Conservation (phyloP, 306 rosid genomes). For the Cyclanthera cordifolia region DNA sequence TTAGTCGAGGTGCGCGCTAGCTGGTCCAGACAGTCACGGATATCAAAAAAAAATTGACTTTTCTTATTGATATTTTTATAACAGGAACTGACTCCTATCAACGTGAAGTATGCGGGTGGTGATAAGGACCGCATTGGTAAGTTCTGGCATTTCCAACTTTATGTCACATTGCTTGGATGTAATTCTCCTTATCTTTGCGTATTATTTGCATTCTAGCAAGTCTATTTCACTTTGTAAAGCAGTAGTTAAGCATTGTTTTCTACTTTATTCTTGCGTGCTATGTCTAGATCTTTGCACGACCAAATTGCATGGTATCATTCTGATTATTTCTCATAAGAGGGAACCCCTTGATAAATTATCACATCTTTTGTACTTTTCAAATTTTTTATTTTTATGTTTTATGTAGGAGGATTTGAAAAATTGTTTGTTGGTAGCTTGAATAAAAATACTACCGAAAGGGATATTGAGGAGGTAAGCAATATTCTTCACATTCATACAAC, state of each 20-base stretch:
- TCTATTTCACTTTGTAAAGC: background rate
- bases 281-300: background rate
- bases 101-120: constrained; percentile 68
- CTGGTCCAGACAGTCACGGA: too few relatives aligned
- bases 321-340: background rate
- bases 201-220: background rate
- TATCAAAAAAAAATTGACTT: too few relatives aligned
- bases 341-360: background rate
- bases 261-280: background rate
- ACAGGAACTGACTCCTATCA: constrained; percentile 49
- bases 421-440: constrained; percentile 52
- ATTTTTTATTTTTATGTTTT: constrained; percentile 18
- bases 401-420: constrained; percentile 44
- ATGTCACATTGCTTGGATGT: background rate
- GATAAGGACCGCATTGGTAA: constrained; percentile 57
- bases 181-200: background rate
- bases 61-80: constrained; percentile 6
- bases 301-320: background rate
- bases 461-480: constrained; percentile 64
- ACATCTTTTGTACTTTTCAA: constrained; percentile 14
- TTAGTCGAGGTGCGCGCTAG: too few relatives aligned
- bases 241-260: background rate
- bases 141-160: constrained; percentile 5
- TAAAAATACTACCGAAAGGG: constrained; percentile 45
- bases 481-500: constrained; percentile 14